phyloP scores from a whole-genome alignment of 306 rosid species.

The Trifolium pratense region DNA sequence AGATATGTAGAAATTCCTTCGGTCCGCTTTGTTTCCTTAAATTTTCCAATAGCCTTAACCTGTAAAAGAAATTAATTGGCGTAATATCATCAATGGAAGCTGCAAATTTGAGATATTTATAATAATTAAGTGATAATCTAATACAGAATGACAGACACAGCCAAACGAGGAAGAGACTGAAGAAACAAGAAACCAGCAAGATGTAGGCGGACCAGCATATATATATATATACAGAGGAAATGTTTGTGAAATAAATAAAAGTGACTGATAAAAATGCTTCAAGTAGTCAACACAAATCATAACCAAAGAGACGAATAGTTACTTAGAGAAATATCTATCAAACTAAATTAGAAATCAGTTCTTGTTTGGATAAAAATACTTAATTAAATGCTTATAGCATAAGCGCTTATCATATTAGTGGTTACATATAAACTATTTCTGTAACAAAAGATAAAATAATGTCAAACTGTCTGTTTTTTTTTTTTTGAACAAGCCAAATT shows the following conservation, averaged over 20 bases:
- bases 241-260: too few species aligned
- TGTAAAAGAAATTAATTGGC: slow-evolving; percentile 41
- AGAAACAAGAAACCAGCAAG: not conserved
- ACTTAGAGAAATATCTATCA: too few species aligned
- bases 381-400: not conserved
- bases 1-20: slow-evolving; percentile 95
- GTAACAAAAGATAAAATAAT: too few species aligned
- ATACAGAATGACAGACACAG: slow-evolving; percentile 25
- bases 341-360: slow-evolving; percentile 16
- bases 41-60: slow-evolving; percentile 86
- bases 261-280: not conserved
- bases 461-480: too few species aligned
- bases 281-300: not conserved
- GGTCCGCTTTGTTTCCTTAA: slow-evolving; percentile 89
- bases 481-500: too few species aligned
- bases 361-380: not conserved
- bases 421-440: too few species aligned
- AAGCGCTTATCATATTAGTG: too few species aligned
- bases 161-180: slow-evolving; percentile 13
- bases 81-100: slow-evolving; percentile 27
- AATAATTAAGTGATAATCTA: not conserved
- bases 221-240: too few species aligned
- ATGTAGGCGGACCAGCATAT: too few species aligned
- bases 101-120: slow-evolving; percentile 23
- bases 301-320: not conserved